phyloP scores from a whole-genome alignment of 1,284 basidiomycete genomes.

The Xerocomus amazonicus region DNA sequence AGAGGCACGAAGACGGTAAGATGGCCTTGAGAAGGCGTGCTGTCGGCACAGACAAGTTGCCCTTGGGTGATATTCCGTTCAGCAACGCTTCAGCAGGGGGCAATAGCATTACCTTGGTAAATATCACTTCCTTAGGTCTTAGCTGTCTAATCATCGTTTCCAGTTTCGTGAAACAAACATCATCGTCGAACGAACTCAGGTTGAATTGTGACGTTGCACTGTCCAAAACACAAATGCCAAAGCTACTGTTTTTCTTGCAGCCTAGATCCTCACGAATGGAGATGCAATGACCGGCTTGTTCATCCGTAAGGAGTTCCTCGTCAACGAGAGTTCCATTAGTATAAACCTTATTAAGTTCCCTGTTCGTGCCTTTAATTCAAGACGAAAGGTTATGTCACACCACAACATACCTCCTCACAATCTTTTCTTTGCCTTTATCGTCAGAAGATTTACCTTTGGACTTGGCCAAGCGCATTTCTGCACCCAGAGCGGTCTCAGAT shows the following conservation, averaged over 20 bases:
- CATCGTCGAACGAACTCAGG: slow-evolving; percentile 87
- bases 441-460: slow-evolving; percentile 58
- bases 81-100: neutral
- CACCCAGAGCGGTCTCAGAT: slow-evolving; percentile 86
- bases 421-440: slow-evolving; percentile 64
- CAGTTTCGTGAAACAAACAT: slow-evolving; percentile 86
- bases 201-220: slow-evolving; percentile 97
- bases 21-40: slow-evolving; percentile 77
- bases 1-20: slow-evolving; percentile 75
- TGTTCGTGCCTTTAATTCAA: slow-evolving; percentile 26
- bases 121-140: slow-evolving; percentile 89
- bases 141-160: slow-evolving; percentile 94
- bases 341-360: slow-evolving; percentile 93
- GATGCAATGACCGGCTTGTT: slow-evolving; percentile 94
- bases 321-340: slow-evolving; percentile 98
- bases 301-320: slow-evolving; percentile 82
- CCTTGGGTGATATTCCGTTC: slow-evolving; percentile 43
- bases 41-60: slow-evolving; percentile 79
- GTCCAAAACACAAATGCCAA: slow-evolving; percentile 94
- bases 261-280: slow-evolving; percentile 73
- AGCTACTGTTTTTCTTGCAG: slow-evolving; percentile 51
- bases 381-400: neutral
- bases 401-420: slow-evolving; percentile 63
- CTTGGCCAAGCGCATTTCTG: slow-evolving; percentile 76
- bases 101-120: slow-evolving; percentile 68